Percentiles rank a stretch among this genome's conserved stretches.
Conservation (phyloP, 2,329 filamentous ascomycete species). For the Fusarium sp. region DNA sequence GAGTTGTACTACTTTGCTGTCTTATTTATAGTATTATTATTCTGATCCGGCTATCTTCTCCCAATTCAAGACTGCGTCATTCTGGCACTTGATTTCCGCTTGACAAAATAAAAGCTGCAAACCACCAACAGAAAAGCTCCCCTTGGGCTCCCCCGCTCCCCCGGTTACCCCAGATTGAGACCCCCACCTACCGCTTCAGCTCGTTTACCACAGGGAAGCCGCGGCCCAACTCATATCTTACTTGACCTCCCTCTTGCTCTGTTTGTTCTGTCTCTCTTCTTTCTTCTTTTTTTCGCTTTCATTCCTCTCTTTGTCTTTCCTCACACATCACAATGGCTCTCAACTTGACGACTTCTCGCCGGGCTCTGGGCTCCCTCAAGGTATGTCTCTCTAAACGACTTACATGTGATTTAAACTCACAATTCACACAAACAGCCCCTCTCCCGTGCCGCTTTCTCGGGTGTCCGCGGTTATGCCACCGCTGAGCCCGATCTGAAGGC, state of each 20-base stretch:
- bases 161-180: constrained; percentile 43
- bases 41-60: not conserved
- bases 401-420: constrained; percentile 18
- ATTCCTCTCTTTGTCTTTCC: not conserved
- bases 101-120: constrained; percentile 35
- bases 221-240: constrained; percentile 33
- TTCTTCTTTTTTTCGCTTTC: constrained; percentile 1
- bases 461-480: constrained; percentile 73
- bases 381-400: constrained; percentile 56
- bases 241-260: not conserved
- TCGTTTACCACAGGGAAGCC: constrained; percentile 41
- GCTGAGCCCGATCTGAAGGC: constrained; percentile 91
- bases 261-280: not conserved
- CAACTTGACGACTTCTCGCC: constrained; percentile 69
- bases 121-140: not conserved
- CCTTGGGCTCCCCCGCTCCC: constrained; percentile 33
- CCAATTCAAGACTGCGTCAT: constrained; percentile 16
- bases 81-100: constrained; percentile 2
- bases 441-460: constrained; percentile 47
- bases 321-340: constrained; percentile 66
- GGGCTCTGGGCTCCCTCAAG: constrained; percentile 72
- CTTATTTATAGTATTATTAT: too few species aligned
- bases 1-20: too few species aligned
- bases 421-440: constrained; percentile 39
- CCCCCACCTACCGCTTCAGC: constrained; percentile 36